Conservation (phyloP, 768 basidiomycete species). For the Termitomyces sp. region DNA sequence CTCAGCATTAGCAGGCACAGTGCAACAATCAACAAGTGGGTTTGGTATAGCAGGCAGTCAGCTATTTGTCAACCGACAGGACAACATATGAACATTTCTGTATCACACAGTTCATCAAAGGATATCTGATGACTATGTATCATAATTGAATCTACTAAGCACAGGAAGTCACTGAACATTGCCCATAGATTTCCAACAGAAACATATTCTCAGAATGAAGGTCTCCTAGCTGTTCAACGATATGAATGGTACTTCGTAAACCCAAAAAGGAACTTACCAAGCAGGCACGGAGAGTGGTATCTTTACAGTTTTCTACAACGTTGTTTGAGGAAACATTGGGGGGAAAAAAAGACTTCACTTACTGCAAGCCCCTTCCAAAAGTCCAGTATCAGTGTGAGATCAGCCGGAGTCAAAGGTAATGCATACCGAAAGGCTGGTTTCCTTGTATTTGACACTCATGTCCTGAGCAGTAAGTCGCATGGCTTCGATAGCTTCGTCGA, state of each 20-base stretch:
- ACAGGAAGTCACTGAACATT: background rate
- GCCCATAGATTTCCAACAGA: background rate
- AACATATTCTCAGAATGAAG: background rate
- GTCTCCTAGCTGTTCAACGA: background rate
- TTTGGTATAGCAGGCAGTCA: too few relatives aligned
- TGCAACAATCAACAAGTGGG: too few relatives aligned
- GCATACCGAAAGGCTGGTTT: slow-evolving; percentile 86
- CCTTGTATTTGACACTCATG: slow-evolving; percentile 95
- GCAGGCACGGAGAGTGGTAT: slow-evolving; percentile 85
- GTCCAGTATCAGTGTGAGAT: background rate
- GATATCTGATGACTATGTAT: background rate
- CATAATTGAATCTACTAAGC: background rate
- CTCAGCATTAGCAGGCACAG: too few relatives aligned
- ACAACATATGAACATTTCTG: too few relatives aligned
- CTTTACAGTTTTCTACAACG: slow-evolving; percentile 60
- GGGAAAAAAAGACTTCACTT: slow-evolving; percentile 5
- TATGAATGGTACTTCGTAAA: background rate
- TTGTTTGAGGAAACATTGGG: background rate
- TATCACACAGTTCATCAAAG: background rate
- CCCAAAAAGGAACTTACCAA: slow-evolving; percentile 37
- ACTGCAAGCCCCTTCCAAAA: slow-evolving; percentile 36
- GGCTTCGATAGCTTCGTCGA: slow-evolving; percentile 95
- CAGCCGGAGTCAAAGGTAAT: background rate
- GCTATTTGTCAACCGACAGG: too few relatives aligned
- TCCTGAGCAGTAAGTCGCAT: slow-evolving; percentile 91